Percentiles rank a stretch among this genome's conserved stretches.
Evolutionary conservation across 2,329 filamentous ascomycete genomes (phyloP).

Genomic region (Xylariaceae sp.): DNA sequence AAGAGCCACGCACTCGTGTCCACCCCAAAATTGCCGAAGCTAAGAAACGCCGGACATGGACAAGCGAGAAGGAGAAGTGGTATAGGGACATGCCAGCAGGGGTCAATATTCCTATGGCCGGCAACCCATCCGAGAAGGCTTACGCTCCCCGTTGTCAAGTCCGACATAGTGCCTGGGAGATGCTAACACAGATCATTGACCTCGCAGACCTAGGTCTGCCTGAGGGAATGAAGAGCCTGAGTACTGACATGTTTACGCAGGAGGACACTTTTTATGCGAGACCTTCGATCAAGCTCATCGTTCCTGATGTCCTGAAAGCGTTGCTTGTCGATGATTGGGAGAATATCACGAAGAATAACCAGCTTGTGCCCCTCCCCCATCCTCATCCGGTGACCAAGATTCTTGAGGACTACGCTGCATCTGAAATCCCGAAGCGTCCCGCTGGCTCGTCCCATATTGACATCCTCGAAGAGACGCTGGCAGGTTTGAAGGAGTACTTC

Average conservation of each 20-base stretch:
- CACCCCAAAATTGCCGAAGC: background rate
- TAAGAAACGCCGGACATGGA: background rate
- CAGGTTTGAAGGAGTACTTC: constrained; percentile 90
- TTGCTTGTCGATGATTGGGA: constrained; percentile 98
- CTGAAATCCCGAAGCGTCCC: constrained; percentile 68
- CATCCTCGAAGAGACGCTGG: constrained; percentile 85
- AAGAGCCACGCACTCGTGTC: background rate
- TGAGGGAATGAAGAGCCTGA: too few species aligned
- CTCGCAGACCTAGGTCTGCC: background rate
- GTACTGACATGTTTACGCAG: constrained; percentile 49
- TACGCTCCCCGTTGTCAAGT: constrained; percentile 10
- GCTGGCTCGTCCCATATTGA: constrained; percentile 73
- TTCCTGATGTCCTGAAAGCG: constrained; percentile 89
- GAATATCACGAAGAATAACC: constrained; percentile 93
- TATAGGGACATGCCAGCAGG: constrained; percentile 6
- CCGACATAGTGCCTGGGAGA: background rate
- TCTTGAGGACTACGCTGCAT: constrained; percentile 76
- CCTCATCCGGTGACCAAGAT: constrained; percentile 75
- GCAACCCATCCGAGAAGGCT: constrained; percentile 22
- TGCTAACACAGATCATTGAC: background rate
- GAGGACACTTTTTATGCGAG: constrained; percentile 85
- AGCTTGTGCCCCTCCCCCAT: constrained; percentile 83
- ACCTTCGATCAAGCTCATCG: constrained; percentile 81
- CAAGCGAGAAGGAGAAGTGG: background rate
- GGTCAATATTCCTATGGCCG: constrained; percentile 18